Percentiles rank a stretch among this genome's conserved stretches.
These are phyloP conservation scores for Aspergillus sclerotiicarbonarius DNA, from an alignment of 495 filamentous ascomycete species.

Conservation along the genomic window DNA sequence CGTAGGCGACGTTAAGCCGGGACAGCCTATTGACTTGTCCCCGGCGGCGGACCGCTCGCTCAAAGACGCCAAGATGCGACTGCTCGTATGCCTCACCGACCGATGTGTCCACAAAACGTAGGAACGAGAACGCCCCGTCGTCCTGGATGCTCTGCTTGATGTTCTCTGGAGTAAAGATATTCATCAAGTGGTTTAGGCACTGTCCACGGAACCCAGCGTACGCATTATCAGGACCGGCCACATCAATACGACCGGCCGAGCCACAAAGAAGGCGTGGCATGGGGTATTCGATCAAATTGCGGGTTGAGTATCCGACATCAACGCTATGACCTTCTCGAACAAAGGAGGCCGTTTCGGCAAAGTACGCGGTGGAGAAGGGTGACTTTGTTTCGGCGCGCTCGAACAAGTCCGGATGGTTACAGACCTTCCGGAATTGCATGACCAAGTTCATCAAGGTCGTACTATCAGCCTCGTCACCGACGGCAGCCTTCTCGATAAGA, in stretches of 20 bases:
- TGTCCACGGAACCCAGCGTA: constrained; percentile 73
- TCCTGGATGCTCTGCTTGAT: constrained; percentile 57
- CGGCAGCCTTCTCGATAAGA: constrained; percentile 92
- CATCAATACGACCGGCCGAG: constrained; percentile 70
- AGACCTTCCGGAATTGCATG: constrained; percentile 99
- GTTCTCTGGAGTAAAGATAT: constrained; percentile 83
- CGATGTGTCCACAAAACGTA: constrained; percentile 81
- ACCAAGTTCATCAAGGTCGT: constrained; percentile 98
- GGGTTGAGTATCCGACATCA: constrained; percentile 80
- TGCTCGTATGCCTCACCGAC: constrained; percentile 64
- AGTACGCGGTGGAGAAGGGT: constrained; percentile 76
- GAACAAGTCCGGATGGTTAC: constrained; percentile 97
- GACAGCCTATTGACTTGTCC: constrained; percentile 46
- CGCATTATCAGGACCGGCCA: constrained; percentile 71
- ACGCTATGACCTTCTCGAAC: constrained; percentile 81
- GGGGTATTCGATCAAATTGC: constrained; percentile 79
- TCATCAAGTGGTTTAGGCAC: constrained; percentile 75
- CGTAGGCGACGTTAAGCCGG: constrained; percentile 59
- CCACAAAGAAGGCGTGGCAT: constrained; percentile 77
- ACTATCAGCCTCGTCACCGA: constrained; percentile 91
- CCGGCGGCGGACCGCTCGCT: constrained; percentile 61
- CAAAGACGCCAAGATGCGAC: constrained; percentile 59
- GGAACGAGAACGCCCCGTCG: constrained; percentile 77
- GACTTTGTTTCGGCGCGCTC: constrained; percentile 90
- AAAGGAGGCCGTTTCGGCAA: constrained; percentile 93